These are phyloP conservation scores for Coemansia sp. DNA, from an alignment of 192 early-diverging fungal species.

Conservation along the genomic window DNA sequence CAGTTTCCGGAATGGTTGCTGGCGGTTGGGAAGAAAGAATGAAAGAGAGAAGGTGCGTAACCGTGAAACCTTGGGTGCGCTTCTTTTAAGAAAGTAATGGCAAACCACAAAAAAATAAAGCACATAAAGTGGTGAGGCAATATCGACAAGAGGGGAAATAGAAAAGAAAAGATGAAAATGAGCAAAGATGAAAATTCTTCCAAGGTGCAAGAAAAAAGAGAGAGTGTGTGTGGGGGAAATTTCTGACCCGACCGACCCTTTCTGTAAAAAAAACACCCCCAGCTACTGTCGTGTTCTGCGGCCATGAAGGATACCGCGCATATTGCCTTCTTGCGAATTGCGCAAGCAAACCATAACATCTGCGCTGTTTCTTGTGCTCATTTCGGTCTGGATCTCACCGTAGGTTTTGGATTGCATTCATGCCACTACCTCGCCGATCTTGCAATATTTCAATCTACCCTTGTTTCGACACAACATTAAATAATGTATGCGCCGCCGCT, in stretches of 20 bases:
- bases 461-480: not conserved
- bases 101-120: slow-evolving; percentile 10
- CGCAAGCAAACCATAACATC: not conserved
- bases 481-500: slow-evolving; percentile 18
- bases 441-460: not conserved
- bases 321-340: not conserved
- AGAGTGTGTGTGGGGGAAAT: too few species aligned
- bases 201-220: too few species aligned
- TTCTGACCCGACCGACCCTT: too few species aligned
- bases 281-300: too few species aligned
- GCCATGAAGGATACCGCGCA: not conserved
- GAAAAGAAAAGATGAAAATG: slow-evolving; percentile 6
- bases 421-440: not conserved
- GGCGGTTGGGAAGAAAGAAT: not conserved
- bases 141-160: slow-evolving; percentile 26
- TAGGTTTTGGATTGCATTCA: not conserved
- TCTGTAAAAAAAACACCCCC: too few species aligned
- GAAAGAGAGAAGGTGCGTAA: not conserved
- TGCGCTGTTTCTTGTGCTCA: not conserved
- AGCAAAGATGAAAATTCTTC: slow-evolving; percentile 2
- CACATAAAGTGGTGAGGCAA: slow-evolving; percentile 6
- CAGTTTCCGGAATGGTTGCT: not conserved
- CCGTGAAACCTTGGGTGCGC: not conserved
- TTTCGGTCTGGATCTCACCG: not conserved
- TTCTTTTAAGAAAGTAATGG: not conserved